phyloP scores from a whole-genome alignment of 108 stramenopile genomes.

The Ochromonas danica region DNA sequence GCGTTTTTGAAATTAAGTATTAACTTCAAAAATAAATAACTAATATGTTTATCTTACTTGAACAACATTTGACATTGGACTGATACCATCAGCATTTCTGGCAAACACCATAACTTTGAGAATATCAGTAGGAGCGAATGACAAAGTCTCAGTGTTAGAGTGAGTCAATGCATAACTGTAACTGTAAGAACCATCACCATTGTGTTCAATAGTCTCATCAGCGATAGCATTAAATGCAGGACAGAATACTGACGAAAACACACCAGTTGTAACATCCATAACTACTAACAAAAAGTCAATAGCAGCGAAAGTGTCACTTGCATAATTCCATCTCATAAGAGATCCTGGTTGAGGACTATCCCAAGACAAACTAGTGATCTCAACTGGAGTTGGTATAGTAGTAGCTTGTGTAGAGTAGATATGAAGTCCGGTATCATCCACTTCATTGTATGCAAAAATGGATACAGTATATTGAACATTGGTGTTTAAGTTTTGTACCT shows the following conservation, averaged over 20 bases:
- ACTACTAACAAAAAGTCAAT: constrained; percentile 2
- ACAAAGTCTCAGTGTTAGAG: not conserved
- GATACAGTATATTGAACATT: not conserved
- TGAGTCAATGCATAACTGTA: constrained; percentile 9
- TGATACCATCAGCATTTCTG: not conserved
- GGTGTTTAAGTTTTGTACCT: not conserved
- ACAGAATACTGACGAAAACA: not conserved
- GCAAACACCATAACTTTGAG: constrained; percentile 1
- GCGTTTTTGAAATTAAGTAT: not conserved
- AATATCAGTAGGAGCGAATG: not conserved
- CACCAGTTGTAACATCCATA: constrained; percentile 5
- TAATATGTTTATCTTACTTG: not conserved
- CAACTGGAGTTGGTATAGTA: not conserved
- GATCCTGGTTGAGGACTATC: not conserved
- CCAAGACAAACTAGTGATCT: not conserved
- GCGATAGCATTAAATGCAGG: constrained; percentile 1
- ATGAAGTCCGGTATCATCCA: not conserved
- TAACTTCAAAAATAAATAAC: constrained; percentile 7
- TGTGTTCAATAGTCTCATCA: not conserved
- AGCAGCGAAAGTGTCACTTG: constrained; percentile 1
- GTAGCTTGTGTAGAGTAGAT: not conserved
- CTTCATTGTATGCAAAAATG: not conserved
- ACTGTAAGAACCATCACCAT: not conserved
- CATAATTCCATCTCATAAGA: not conserved
- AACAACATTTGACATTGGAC: not conserved